Conservation (phyloP, 805 yeast genomes). For the Myxozyma udenii region DNA sequence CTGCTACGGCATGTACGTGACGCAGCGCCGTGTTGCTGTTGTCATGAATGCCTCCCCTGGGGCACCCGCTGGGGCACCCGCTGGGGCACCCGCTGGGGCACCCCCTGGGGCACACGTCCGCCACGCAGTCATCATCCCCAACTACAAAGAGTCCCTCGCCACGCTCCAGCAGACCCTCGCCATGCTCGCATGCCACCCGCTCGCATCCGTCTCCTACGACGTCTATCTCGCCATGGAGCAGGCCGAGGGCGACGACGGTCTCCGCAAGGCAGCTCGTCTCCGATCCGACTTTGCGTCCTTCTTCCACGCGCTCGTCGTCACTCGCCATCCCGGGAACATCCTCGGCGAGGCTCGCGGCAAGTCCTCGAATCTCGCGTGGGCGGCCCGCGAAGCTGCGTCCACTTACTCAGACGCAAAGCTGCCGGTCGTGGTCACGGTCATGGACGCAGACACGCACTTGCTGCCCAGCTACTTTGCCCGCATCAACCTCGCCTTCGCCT, state of each 20-base stretch:
- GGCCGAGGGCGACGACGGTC: constrained; percentile 12
- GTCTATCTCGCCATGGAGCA: constrained; percentile 28
- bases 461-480: constrained; percentile 20
- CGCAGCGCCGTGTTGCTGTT: constrained; percentile 2
- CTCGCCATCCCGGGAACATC: constrained; percentile 22
- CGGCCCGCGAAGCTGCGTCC: constrained; percentile 18
- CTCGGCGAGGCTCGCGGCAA: constrained; percentile 30
- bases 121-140: constrained; percentile 29
- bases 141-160: constrained; percentile 21
- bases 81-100: background rate
- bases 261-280: constrained; percentile 14
- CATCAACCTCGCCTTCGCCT: constrained; percentile 11
- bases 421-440: constrained; percentile 26
- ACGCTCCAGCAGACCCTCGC: constrained; percentile 27
- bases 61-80: background rate
- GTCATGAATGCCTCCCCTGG: background rate
- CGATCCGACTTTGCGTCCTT: constrained; percentile 8
- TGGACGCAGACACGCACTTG: constrained; percentile 32
- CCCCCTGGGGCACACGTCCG: background rate
- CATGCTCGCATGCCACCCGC: constrained; percentile 24
- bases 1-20: constrained; percentile 27
- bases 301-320: constrained; percentile 18
- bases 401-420: background rate
- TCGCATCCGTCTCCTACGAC: constrained; percentile 19
- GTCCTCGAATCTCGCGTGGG: constrained; percentile 31